Evolutionary conservation across 306 rosid species (phyloP).

Genomic region (Hippophae tibetana): DNA sequence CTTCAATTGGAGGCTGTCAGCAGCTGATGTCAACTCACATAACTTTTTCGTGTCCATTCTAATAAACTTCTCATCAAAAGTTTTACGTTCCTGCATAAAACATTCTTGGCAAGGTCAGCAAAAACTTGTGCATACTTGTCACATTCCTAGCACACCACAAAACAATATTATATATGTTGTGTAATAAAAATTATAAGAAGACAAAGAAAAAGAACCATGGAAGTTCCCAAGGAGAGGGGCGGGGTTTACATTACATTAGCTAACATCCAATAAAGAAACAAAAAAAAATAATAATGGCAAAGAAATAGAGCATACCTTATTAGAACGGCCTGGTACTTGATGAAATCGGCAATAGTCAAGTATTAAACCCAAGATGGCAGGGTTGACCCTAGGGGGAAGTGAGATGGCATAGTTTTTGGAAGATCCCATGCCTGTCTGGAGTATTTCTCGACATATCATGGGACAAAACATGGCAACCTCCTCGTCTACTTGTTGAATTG

Average conservation of each 20-base stretch:
- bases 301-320: slow-evolving; percentile 45
- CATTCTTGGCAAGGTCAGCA: slow-evolving; percentile 17
- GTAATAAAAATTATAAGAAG: no score
- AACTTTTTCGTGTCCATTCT: slow-evolving; percentile 70
- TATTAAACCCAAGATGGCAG: slow-evolving; percentile 66
- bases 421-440: slow-evolving; percentile 75
- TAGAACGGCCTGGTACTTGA: slow-evolving; percentile 76
- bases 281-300: background rate
- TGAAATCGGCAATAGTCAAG: slow-evolving; percentile 83
- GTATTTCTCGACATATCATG: slow-evolving; percentile 68
- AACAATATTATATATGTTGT: no score
- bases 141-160: slow-evolving; percentile 8
- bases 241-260: no score
- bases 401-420: slow-evolving; percentile 78
- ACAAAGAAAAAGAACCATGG: no score
- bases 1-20: slow-evolving; percentile 84
- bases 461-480: slow-evolving; percentile 96
- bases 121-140: slow-evolving; percentile 8
- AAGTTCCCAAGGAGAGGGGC: no score
- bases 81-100: slow-evolving; percentile 58
- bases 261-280: no score
- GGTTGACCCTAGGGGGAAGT: slow-evolving; percentile 77
- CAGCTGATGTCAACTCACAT: slow-evolving; percentile 81
- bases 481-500: slow-evolving; percentile 85
- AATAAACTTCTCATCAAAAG: slow-evolving; percentile 61